These are phyloP conservation scores for Flaveria robusta DNA, from an alignment of 129 eudicot species.

Conservation along the genomic window DNA sequence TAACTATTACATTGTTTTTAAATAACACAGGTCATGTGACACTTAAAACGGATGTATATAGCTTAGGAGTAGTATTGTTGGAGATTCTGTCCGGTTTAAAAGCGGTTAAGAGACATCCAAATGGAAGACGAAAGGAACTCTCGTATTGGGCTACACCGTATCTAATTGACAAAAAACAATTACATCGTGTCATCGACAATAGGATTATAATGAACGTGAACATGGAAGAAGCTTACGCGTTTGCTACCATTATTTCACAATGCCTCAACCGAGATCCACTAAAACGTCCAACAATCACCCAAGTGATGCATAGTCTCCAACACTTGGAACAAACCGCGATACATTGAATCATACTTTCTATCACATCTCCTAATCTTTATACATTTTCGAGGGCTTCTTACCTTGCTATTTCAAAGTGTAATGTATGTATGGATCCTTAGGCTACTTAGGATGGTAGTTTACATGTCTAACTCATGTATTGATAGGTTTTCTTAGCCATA, in stretches of 20 bases:
- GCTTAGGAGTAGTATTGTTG: conserved; percentile 51
- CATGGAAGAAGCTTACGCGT: conserved; percentile 37
- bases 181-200: conserved; percentile 40
- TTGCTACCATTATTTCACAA: conserved; percentile 41
- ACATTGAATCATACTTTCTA: conserved; percentile 17
- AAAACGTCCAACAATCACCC: conserved; percentile 40
- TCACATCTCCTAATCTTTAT: not conserved
- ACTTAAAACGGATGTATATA: conserved; percentile 47
- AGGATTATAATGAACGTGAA: conserved; percentile 31
- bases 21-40: conserved; percentile 49
- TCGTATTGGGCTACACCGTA: conserved; percentile 47
- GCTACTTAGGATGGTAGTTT: no score
- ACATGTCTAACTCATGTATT: no score
- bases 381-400: not conserved
- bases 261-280: conserved; percentile 39
- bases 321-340: conserved; percentile 30
- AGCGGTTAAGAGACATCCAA: conserved; percentile 39
- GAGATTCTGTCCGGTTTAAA: conserved; percentile 48
- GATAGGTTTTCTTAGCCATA: no score
- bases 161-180: conserved; percentile 25
- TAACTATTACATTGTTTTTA: not conserved
- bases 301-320: conserved; percentile 38
- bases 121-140: conserved; percentile 38
- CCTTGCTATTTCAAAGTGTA: no score
- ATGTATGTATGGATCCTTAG: no score